Conservation (phyloP, 257 asterid genomes). For the Verbascum thapsus region DNA sequence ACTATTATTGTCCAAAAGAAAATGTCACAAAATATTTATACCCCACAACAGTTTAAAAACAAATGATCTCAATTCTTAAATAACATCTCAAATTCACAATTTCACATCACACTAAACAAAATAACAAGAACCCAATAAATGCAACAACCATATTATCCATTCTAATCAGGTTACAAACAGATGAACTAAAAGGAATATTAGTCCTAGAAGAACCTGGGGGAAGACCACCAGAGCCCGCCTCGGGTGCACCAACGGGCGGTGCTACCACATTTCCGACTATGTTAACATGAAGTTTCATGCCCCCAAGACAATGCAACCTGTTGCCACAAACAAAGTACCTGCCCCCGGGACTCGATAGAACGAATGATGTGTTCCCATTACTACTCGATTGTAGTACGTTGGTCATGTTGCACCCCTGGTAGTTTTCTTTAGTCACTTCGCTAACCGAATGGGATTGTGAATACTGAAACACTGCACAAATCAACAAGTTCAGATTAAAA, state of each 20-base stretch:
- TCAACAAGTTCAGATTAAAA: neutral
- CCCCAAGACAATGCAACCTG: conserved; percentile 73
- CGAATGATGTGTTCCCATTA: conserved; percentile 61
- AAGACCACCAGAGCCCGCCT: conserved; percentile 27
- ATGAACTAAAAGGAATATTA: conserved; percentile 42
- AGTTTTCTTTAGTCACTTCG: conserved; percentile 54
- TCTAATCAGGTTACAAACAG: conserved; percentile 7
- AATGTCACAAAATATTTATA: no score
- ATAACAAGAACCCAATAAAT: conserved; percentile 28
- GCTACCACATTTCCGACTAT: conserved; percentile 31
- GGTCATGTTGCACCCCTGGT: conserved; percentile 65
- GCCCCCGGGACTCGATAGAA: conserved; percentile 53
- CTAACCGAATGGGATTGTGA: conserved; percentile 62
- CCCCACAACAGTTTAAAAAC: neutral
- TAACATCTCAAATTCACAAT: conserved; percentile 24
- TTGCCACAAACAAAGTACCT: conserved; percentile 69
- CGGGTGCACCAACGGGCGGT: conserved; percentile 45
- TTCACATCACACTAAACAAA: conserved; percentile 25
- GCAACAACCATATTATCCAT: conserved; percentile 13
- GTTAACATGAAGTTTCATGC: conserved; percentile 72
- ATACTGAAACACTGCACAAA: conserved; percentile 63
- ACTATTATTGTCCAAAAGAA: no score
- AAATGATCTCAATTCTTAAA: neutral
- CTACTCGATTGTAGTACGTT: conserved; percentile 61
- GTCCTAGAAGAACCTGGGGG: conserved; percentile 61